phyloP scores from a whole-genome alignment of 192 early-diverging fungal species.

The Coemansia sp. region DNA sequence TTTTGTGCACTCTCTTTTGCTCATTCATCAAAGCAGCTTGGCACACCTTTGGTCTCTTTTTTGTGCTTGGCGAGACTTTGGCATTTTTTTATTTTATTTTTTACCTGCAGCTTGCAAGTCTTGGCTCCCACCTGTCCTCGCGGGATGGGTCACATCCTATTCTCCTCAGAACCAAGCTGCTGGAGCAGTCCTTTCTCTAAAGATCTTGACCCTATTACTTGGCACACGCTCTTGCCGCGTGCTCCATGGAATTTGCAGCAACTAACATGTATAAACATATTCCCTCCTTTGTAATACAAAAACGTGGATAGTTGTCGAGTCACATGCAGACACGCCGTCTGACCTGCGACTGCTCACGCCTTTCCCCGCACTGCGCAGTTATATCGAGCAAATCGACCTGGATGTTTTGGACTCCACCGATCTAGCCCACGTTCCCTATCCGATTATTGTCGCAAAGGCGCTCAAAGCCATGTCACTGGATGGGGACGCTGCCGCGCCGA shows the following conservation, averaged over 20 bases:
- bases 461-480: conserved; percentile 75
- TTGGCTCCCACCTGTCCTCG: background rate
- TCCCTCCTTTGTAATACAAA: background rate
- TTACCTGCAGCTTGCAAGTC: background rate
- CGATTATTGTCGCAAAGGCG: conserved; percentile 77
- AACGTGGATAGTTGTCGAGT: conserved; percentile 75
- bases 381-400: conserved; percentile 70
- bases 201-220: background rate
- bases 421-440: conserved; percentile 82
- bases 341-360: conserved; percentile 87
- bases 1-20: conserved; percentile 8
- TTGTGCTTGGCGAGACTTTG: background rate
- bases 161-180: background rate
- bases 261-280: background rate
- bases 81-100: background rate
- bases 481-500: conserved; percentile 41
- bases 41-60: background rate
- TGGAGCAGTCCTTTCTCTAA: background rate
- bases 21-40: background rate
- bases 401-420: conserved; percentile 63
- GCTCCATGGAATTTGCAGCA: background rate
- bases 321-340: conserved; percentile 73
- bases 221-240: background rate
- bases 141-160: background rate
- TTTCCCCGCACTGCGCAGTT: conserved; percentile 67